Percentiles rank a stretch among this genome's conserved stretches.
Conservation (phyloP, 176 grass and related monocot species). For the Ampelocalamus luodianensis region DNA sequence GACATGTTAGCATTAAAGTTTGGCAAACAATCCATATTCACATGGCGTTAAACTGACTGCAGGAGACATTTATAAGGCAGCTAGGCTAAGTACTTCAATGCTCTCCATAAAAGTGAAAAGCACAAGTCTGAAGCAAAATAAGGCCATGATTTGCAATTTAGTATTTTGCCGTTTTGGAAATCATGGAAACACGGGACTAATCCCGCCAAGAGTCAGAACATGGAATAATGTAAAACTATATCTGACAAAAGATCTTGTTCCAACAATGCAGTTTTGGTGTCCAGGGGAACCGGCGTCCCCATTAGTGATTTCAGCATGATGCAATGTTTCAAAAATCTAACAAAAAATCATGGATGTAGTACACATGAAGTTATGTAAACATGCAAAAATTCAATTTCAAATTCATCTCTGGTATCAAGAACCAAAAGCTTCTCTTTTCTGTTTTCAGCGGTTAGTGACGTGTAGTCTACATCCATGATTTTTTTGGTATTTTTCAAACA, state of each 20-base stretch:
- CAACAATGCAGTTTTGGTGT: too few species aligned
- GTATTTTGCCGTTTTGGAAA: conserved; percentile 14
- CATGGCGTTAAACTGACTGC: background rate
- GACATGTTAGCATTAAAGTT: conserved; percentile 34
- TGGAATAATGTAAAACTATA: background rate
- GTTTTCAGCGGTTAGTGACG: too few species aligned
- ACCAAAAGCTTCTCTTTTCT: too few species aligned
- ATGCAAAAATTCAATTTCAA: too few species aligned
- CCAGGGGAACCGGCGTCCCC: too few species aligned
- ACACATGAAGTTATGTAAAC: too few species aligned
- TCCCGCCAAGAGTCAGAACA: conserved; percentile 2
- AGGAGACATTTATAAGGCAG: conserved; percentile 4
- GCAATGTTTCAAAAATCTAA: too few species aligned
- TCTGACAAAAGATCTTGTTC: conserved; percentile 21
- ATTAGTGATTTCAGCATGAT: too few species aligned
- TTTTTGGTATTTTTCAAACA: too few species aligned
- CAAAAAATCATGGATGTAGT: too few species aligned
- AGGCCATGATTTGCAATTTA: conserved; percentile 7
- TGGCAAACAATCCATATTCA: conserved; percentile 21
- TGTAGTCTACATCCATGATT: too few species aligned
- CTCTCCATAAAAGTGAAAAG: conserved; percentile 22
- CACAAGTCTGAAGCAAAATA: conserved; percentile 20
- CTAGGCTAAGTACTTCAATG: background rate
- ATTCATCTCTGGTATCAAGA: too few species aligned
- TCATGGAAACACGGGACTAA: background rate